These are phyloP conservation scores for Penstemon davidsonii DNA, from an alignment of 257 asterid species.

Conservation along the genomic window DNA sequence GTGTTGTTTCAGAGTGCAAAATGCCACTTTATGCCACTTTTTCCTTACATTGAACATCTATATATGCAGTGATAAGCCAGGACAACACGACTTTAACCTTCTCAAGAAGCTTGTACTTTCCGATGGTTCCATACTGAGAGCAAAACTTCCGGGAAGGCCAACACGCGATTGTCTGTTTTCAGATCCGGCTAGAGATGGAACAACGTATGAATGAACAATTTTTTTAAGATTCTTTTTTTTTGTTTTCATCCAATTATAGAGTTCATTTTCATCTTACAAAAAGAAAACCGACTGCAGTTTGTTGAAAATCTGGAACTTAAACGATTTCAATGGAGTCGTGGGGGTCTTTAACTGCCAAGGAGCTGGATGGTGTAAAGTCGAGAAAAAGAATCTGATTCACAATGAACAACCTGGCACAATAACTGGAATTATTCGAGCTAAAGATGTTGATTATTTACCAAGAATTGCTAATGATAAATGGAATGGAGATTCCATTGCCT, in stretches of 20 bases:
- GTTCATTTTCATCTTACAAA: too few species aligned
- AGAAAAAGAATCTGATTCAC: constrained; percentile 53
- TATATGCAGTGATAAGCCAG: constrained; percentile 74
- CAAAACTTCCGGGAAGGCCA: constrained; percentile 67
- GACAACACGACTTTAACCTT: constrained; percentile 69
- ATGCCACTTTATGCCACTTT: background rate
- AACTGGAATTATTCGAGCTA: constrained; percentile 43
- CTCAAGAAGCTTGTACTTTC: constrained; percentile 76
- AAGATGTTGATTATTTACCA: constrained; percentile 55
- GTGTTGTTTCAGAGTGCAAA: too few species aligned
- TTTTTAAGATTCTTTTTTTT: too few species aligned
- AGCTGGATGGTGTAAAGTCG: constrained; percentile 64
- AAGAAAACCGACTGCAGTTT: constrained; percentile 38
- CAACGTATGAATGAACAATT: constrained; percentile 35
- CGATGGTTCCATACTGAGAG: constrained; percentile 62
- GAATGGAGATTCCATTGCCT: constrained; percentile 54
- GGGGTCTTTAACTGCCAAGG: constrained; percentile 80
- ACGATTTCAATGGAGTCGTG: constrained; percentile 60
- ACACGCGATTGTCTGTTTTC: constrained; percentile 58
- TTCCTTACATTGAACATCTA: background rate
- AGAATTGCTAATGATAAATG: constrained; percentile 52
- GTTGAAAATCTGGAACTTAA: constrained; percentile 73
- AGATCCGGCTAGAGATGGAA: constrained; percentile 61
- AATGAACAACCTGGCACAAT: constrained; percentile 53
- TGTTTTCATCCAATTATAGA: too few species aligned